Conservation (phyloP, 164 flowering plant genomes). For the Vitis labrusca region DNA sequence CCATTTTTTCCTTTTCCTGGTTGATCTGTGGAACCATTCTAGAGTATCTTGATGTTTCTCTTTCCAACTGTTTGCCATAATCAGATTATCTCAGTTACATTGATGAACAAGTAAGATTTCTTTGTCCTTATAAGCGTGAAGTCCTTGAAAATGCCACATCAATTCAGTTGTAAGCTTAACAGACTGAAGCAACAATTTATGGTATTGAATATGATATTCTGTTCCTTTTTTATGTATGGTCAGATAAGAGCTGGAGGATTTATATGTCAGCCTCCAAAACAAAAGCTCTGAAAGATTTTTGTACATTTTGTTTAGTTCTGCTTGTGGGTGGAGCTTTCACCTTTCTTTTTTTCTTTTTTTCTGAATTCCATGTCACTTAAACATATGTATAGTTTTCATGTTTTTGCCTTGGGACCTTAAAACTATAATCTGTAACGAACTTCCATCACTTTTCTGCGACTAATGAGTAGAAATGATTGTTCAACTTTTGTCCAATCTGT, state of each 20-base stretch:
- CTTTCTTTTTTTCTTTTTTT: too few species aligned
- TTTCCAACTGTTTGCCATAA: too few species aligned
- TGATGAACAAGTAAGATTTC: not conserved
- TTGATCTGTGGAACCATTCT: too few species aligned
- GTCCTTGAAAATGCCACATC: not conserved
- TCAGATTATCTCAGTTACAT: not conserved
- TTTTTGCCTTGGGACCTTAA: not conserved
- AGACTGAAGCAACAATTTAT: not conserved
- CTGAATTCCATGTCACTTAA: too few species aligned
- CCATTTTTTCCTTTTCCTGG: too few species aligned
- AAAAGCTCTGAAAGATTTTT: not conserved
- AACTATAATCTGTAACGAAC: not conserved
- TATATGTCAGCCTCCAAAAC: not conserved
- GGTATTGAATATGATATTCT: not conserved
- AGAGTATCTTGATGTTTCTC: too few species aligned
- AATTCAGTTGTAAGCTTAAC: not conserved
- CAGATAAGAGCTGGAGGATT: too few species aligned
- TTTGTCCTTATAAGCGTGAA: not conserved
- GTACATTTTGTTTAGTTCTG: too few species aligned
- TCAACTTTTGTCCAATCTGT: not conserved
- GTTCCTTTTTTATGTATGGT: too few species aligned
- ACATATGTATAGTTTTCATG: too few species aligned
- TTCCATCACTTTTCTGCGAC: not conserved
- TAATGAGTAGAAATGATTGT: not conserved
- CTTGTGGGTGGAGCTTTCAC: too few species aligned